Percentiles rank a stretch among this genome's conserved stretches.
Evolutionary conservation across 2,329 filamentous ascomycete genomes (phyloP).

Genomic region (Aspergillus vadensis): DNA sequence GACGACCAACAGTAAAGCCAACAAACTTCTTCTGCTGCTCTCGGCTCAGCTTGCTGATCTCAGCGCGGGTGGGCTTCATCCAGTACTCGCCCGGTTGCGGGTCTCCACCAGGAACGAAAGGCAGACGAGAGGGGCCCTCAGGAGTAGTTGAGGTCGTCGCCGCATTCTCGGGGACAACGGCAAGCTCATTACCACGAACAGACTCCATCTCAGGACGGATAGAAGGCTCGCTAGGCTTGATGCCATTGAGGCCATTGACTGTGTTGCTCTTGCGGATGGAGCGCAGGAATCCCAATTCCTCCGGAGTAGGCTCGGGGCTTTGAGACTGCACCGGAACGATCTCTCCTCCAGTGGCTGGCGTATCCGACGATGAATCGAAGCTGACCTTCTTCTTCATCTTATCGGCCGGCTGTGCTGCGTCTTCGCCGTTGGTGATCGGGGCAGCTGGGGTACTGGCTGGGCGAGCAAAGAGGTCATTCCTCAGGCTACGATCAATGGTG

Average conservation of each 20-base stretch:
- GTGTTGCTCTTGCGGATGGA: constrained; percentile 54
- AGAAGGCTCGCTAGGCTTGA: constrained; percentile 32
- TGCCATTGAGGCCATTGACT: constrained; percentile 45
- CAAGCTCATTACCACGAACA: constrained; percentile 72
- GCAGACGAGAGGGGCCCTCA: constrained; percentile 33
- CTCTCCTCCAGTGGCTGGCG: constrained; percentile 47
- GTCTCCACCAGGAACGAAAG: constrained; percentile 42
- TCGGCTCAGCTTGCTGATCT: constrained; percentile 77
- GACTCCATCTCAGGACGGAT: constrained; percentile 67
- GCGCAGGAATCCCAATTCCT: constrained; percentile 63
- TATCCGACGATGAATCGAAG: constrained; percentile 65
- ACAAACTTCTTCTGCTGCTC: constrained; percentile 73
- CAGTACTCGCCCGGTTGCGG: constrained; percentile 76
- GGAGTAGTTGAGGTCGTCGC: constrained; percentile 41
- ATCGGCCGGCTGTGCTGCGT: constrained; percentile 39
- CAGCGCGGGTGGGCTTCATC: constrained; percentile 74
- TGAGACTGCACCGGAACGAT: constrained; percentile 55
- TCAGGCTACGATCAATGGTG: constrained; percentile 84
- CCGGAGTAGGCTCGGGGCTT: constrained; percentile 56
- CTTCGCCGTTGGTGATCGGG: constrained; percentile 41
- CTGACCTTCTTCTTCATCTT: constrained; percentile 77
- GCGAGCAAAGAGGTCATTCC: constrained; percentile 62
- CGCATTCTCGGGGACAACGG: constrained; percentile 69
- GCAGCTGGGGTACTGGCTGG: constrained; percentile 37
- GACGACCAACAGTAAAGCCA: constrained; percentile 78